Conservation (phyloP, 2,329 filamentous ascomycete genomes). For the Pyrenochaeta sp. region DNA sequence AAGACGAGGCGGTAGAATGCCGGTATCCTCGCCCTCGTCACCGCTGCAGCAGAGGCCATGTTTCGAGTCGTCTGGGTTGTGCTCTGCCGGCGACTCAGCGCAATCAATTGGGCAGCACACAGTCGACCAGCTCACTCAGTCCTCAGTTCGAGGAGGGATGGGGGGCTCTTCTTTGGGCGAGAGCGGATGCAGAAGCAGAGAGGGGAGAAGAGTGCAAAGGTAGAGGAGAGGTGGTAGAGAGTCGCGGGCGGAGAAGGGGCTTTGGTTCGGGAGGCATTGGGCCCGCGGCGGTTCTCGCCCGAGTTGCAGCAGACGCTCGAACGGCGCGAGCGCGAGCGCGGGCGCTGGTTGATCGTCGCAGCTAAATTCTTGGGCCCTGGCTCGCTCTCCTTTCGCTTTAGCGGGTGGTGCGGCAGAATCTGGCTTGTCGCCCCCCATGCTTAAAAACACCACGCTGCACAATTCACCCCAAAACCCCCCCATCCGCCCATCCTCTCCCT, state of each 20-base stretch:
- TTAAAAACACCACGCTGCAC: constrained; percentile 4
- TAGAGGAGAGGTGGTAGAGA: too few relatives aligned
- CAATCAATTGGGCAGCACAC: constrained; percentile 7
- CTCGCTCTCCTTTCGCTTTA: constrained; percentile 1
- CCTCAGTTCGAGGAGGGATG: too few relatives aligned
- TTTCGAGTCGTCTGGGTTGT: constrained; percentile 16
- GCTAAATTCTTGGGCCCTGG: constrained; percentile 3
- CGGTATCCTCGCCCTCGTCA: constrained; percentile 66
- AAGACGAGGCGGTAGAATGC: constrained; percentile 75
- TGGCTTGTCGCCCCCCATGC: constrained; percentile 1
- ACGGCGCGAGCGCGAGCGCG: too few relatives aligned
- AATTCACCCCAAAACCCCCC: constrained; percentile 5
- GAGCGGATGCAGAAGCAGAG: not conserved
- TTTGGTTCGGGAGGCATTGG: not conserved
- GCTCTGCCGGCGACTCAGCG: constrained; percentile 13
- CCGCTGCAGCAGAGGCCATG: constrained; percentile 38
- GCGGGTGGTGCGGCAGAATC: constrained; percentile 6
- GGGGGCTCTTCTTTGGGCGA: not conserved
- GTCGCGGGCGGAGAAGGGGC: too few relatives aligned
- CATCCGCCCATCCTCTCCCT: not conserved
- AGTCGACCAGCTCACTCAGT: too few relatives aligned
- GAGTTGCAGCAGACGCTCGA: not conserved
- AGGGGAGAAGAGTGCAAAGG: not conserved
- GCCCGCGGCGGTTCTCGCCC: not conserved
- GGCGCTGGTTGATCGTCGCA: constrained; percentile 1